These are phyloP conservation scores for Musa balbisiana DNA, from an alignment of 202 grass and related monocot genomes.

Conservation along the genomic window DNA sequence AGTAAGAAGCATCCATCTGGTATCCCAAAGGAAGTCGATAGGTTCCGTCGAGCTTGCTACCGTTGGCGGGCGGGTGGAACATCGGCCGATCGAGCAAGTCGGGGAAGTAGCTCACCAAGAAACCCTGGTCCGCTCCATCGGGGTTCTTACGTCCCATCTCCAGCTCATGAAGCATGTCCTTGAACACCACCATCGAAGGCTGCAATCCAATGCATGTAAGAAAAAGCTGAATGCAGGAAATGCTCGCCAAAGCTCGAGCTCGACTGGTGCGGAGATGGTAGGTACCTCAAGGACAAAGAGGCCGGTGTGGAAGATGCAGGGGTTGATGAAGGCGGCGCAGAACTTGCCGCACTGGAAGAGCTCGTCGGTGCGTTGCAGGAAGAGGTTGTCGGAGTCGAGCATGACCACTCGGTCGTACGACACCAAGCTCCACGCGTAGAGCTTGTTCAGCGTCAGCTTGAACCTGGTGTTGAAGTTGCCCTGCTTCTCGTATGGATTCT, in stretches of 20 bases:
- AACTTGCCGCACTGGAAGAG: conserved; percentile 80
- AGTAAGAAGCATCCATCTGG: conserved; percentile 95
- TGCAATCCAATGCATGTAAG: conserved; percentile 6
- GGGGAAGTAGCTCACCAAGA: conserved; percentile 71
- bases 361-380: conserved; percentile 83
- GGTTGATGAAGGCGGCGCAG: conserved; percentile 87
- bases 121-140: conserved; percentile 83
- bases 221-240: too few species aligned
- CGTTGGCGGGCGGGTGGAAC: conserved; percentile 74
- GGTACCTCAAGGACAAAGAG: conserved; percentile 82
- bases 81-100: conserved; percentile 70
- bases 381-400: conserved; percentile 87
- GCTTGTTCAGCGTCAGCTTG: conserved; percentile 89
- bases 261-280: conserved; percentile 7
- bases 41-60: conserved; percentile 59
- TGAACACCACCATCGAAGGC: conserved; percentile 70
- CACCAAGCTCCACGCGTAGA: conserved; percentile 76
- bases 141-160: conserved; percentile 59
- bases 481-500: conserved; percentile 81
- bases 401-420: conserved; percentile 73
- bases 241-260: too few species aligned
- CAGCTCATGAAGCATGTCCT: conserved; percentile 76
- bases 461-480: conserved; percentile 74
- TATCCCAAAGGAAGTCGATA: conserved; percentile 89
- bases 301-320: conserved; percentile 87